Percentiles rank a stretch among this genome's conserved stretches.
These are phyloP conservation scores for Blastocystis sp. DNA, from an alignment of 352 stramenopile genomes.

Conservation along the genomic window DNA sequence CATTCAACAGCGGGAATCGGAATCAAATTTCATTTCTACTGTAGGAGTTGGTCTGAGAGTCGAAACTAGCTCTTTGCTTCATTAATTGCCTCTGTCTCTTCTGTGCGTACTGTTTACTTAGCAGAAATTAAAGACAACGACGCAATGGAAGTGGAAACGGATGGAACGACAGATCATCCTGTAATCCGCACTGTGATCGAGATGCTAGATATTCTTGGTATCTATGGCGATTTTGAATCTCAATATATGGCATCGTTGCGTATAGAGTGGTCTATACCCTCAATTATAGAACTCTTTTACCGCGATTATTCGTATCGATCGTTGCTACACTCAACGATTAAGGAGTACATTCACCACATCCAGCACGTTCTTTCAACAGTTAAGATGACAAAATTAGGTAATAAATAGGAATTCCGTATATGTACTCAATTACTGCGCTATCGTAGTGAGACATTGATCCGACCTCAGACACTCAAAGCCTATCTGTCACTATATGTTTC, in stretches of 20 bases:
- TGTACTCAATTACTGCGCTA: not conserved
- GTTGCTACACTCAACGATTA: not conserved
- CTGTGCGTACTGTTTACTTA: not conserved
- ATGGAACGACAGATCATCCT: not conserved
- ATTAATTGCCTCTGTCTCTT: not conserved
- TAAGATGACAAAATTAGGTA: not conserved
- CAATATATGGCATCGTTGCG: not conserved
- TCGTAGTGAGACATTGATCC: not conserved
- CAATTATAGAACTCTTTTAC: constrained; percentile 22
- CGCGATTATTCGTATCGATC: not conserved
- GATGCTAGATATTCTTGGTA: not conserved
- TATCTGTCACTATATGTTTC: not conserved
- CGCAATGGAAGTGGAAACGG: not conserved
- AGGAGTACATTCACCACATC: not conserved
- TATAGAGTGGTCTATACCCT: not conserved
- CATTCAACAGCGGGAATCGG: not conserved
- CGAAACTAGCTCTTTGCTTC: not conserved
- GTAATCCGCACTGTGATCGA: not conserved
- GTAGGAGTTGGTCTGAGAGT: not conserved
- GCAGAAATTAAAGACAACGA: not conserved
- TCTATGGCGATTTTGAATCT: not conserved
- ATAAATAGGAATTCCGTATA: too few species aligned
- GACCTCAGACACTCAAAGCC: not conserved
- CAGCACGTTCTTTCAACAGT: not conserved
- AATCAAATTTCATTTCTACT: not conserved